Evolutionary conservation across 2,329 filamentous ascomycete genomes (phyloP), one percentile per base, ranked within the genome.

Genomic region (Aspergillus quadricinctus): DNA sequence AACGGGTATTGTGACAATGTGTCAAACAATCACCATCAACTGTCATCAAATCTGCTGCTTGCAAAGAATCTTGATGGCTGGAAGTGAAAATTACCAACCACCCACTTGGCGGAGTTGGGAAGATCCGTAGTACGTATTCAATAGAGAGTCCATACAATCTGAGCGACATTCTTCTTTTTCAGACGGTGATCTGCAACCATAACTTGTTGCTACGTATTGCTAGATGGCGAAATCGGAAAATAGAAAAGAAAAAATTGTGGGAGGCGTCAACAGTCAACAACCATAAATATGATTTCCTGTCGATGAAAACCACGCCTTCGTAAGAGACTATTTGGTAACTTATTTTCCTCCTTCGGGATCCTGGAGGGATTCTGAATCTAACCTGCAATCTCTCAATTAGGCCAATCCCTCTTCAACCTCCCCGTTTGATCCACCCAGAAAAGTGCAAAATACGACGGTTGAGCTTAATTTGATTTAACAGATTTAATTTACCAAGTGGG

Each of bases 181-280:
- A 40, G 57, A 57, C 49, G 28, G 31, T 53, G 61, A 64, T 64
- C 62, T 56, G 50, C 57, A 57, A 40, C 9, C 55, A 54, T 35
- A 35, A 50, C 49, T 23, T 11, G 29, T 25, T 43, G 23, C n/a
- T 29, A 41, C 27, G 37, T 17, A 31, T 27, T 19, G 50, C 19
- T 53, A 25, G 27, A 48, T 14, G 27, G 48, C 48, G 17, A 19
- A 49, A 35, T 29, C 14, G 27, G 48, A 21, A 31, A 29, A 19
- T 19, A 50, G 19, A 35, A 53, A 55, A 55, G 48, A 60, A 43
- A 23, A 29, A 37, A 9, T 5, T 23, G 41, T 8, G 21, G 43
- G 43, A 46, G 23, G 43, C 43, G 23, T 14, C 5, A 46, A 14
- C 10, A 21, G 19, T 46, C 21, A 46, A 46, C 43, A 46, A 19